Evolutionary conservation across 805 yeast genomes (phyloP).

Genomic region (Sugiyamaella floridensis): DNA sequence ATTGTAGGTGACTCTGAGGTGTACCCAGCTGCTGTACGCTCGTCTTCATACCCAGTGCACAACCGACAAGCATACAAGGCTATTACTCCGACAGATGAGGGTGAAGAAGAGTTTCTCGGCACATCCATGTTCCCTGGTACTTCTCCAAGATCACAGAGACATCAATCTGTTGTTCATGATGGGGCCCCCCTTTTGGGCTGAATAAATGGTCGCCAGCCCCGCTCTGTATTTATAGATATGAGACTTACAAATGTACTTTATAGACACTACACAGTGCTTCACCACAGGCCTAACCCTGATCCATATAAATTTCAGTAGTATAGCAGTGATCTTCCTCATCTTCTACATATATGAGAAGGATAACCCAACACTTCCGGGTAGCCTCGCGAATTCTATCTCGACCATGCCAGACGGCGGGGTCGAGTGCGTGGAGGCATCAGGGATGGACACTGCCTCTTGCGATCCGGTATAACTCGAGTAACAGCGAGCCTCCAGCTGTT

Average conservation of each 20-base stretch:
- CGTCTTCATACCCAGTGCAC: not conserved
- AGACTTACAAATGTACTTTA: no score
- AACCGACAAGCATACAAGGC: not conserved
- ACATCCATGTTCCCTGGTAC: constrained; percentile 2
- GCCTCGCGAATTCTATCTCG: no score
- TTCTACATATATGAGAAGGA: no score
- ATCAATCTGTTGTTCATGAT: not conserved
- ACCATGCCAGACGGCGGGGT: no score
- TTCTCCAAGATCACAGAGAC: not conserved
- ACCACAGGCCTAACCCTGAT: no score
- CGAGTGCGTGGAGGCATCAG: not conserved
- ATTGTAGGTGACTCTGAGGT: not conserved
- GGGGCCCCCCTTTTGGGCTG: not conserved
- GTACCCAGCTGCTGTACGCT: not conserved
- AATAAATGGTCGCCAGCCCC: no score
- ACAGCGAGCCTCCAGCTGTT: not conserved
- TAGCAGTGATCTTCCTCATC: no score
- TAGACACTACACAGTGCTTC: no score
- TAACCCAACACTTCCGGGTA: no score
- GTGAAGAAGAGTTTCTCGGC: not conserved
- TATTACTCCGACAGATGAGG: not conserved
- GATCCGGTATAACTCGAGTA: not conserved
- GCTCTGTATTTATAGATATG: no score
- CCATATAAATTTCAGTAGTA: no score
- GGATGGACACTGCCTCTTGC: not conserved